Base-by-base conservation (phyloP, 345 rosid genomes). In the Ailanthus altissimus region DNA sequence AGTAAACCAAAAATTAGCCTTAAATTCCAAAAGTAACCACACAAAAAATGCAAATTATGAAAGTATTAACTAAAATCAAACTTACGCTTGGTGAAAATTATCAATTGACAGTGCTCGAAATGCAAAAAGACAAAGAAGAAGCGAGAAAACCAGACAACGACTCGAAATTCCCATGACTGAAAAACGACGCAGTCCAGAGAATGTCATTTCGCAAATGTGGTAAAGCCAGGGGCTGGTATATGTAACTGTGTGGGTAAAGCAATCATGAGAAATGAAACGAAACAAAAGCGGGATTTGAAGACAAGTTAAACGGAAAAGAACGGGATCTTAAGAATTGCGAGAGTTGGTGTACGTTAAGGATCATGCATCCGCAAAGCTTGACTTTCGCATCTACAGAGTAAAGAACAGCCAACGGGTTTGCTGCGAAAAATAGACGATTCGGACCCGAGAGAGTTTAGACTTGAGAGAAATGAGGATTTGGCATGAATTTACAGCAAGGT, bases 21-120 rank as follows among this genome's bases (percentile, higher is more conserved):
- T 59, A 76, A 38, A 70, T 42, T 21, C 38, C 13, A 11, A 23
- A 65, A 70, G 20, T 18, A 75, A 46, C 5, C 28, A n/a, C 12
- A 20, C 25, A 6, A 56, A 72, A 21, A n/a, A 71, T 10, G 13
- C 47, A 51, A 57, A 42, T 18, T 11, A 63, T 20, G 20, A 57
- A 40, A 54, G 40, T 13, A 43, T 43, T 10, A 62, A 56, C n/a
- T 4, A 23, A 40, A 73, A 40, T 65, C 51, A 61, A 61, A 90
- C 97, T 90, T 86, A 93, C 98, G 99, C 90, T 70, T 86, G 97
- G 80, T 84, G 92, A 79, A 90, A 83, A 75, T 83, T 77, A 56
- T 89, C 93, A 67, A 89, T 84, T 43, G 93, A 77, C 77, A 85
- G 73, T 69, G 92, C 89, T 73, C 86, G 87, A 71, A 88, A 83